Base-by-base conservation (phyloP, 352 stramenopile species). In the Phytophthora lateralis region DNA sequence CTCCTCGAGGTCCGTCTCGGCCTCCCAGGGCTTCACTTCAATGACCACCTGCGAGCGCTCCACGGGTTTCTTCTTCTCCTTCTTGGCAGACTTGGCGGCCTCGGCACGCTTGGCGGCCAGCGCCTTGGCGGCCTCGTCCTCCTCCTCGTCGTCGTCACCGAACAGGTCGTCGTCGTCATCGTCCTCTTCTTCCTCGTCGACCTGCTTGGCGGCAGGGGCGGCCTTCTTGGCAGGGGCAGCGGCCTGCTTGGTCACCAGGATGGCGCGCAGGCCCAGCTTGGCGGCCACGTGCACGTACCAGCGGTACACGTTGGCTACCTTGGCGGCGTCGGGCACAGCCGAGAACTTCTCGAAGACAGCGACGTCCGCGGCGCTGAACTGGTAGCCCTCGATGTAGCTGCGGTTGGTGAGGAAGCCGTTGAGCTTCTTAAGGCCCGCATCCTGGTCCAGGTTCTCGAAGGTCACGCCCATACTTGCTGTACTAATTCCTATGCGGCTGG, bases 11-110 rank as follows among this genome's bases (percentile, higher is more conserved):
- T 95, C 69, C 20, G 78, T 85, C 63, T 91, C 82, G 42, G 80
- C 78, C 67, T 95, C 85, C 85, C 85, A 95, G 32, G 82, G 82
- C 76, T 84, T 88, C 29, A 88, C 75, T 69, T 88, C 75, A n/a
- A 84, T 73, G 42, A 88, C 78, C 41, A 88, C 75, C 61, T 85
- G 76, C 67, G 78, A 85, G 57, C 78, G 78, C 60, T 88, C 78
- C 24, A 83, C 55, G 15, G 74, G 73, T 58, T 88, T 88, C 60
- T 80, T 78, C 74, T 88, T 88, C 53, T 88, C 78, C 65, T 88
- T 85, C 70, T 88, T 88, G 50, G 66, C 63, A 47, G 71, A 63
- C 64, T 78, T 82, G 21, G 80, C 78, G 24, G 73, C 78, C 43
- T 81, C 75, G 11, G 80, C 80, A 34, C 73, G 75, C 62, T 80